Conservation (phyloP, 306 rosid genomes). For the Abrus pulchellus region DNA sequence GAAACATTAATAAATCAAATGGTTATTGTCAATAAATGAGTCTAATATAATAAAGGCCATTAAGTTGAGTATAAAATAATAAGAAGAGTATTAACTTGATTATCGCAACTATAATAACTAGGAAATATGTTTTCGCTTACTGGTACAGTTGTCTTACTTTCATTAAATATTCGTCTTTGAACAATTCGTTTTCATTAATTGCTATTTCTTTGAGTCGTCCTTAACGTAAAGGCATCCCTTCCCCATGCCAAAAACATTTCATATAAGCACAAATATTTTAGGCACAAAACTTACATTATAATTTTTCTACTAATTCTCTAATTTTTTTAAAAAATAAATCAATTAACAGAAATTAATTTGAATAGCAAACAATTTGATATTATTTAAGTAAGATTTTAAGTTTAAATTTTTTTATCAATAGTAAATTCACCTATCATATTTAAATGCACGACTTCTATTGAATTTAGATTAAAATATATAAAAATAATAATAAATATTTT, state of each 20-base stretch:
- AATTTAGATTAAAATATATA: no score
- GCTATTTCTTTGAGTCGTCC: background rate
- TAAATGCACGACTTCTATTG: no score
- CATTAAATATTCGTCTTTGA: constrained; percentile 2
- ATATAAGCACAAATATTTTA: no score
- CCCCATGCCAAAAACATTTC: background rate
- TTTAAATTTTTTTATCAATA: no score
- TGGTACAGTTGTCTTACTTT: background rate
- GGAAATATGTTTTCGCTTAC: background rate
- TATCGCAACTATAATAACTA: background rate
- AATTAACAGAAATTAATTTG: no score
- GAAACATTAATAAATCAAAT: background rate
- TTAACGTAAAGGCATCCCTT: background rate
- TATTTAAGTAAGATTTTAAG: no score
- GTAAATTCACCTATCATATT: no score
- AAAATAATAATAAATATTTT: no score
- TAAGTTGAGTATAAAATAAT: background rate
- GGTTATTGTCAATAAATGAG: background rate
- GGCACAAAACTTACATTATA: no score
- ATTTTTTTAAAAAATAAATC: no score
- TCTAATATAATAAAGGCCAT: background rate
- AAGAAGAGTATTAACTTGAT: background rate
- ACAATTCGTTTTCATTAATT: background rate
- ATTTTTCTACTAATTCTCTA: no score
- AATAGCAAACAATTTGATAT: no score